These are phyloP conservation scores for Diutina pseudorugosa DNA, from an alignment of 1,139 yeast species.

Conservation along the genomic window DNA sequence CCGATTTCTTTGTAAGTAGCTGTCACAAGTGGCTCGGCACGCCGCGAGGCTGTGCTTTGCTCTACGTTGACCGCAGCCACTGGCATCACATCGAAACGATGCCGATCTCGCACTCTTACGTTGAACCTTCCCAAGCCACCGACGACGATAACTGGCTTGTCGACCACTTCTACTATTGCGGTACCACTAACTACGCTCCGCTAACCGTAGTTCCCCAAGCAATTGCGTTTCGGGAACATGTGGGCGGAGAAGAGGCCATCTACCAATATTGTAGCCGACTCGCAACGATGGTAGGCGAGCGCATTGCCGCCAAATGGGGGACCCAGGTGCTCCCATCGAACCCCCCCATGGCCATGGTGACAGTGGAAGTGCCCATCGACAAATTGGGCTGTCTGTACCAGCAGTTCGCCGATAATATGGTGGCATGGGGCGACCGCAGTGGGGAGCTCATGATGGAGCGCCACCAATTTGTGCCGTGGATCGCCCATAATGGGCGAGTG, in stretches of 20 bases:
- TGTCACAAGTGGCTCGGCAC: slow-evolving; percentile 60
- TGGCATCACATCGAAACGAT: slow-evolving; percentile 42
- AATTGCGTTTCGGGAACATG: slow-evolving; percentile 34
- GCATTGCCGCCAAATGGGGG: slow-evolving; percentile 25
- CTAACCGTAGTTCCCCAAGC: slow-evolving; percentile 24
- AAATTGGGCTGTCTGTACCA: background rate
- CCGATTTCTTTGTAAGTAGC: slow-evolving; percentile 54
- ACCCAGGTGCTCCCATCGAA: slow-evolving; percentile 20
- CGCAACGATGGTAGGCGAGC: slow-evolving; percentile 29
- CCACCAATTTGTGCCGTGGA: slow-evolving; percentile 36
- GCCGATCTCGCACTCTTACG: slow-evolving; percentile 42
- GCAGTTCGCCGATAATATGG: background rate
- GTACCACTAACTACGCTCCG: slow-evolving; percentile 22
- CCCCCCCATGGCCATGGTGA: slow-evolving; percentile 32
- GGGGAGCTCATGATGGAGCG: slow-evolving; percentile 12
- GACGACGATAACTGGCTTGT: slow-evolving; percentile 20
- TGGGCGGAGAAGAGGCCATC: slow-evolving; percentile 47
- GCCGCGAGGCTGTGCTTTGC: slow-evolving; percentile 47
- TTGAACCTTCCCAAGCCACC: slow-evolving; percentile 12
- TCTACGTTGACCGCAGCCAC: slow-evolving; percentile 44
- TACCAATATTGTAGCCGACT: slow-evolving; percentile 33
- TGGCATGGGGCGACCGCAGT: background rate
- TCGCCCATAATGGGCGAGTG: slow-evolving; percentile 26
- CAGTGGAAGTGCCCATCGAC: slow-evolving; percentile 28
- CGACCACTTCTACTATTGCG: slow-evolving; percentile 25